Base-by-base conservation (phyloP, 495 filamentous ascomycete species). In the Parmelia sp. region DNA sequence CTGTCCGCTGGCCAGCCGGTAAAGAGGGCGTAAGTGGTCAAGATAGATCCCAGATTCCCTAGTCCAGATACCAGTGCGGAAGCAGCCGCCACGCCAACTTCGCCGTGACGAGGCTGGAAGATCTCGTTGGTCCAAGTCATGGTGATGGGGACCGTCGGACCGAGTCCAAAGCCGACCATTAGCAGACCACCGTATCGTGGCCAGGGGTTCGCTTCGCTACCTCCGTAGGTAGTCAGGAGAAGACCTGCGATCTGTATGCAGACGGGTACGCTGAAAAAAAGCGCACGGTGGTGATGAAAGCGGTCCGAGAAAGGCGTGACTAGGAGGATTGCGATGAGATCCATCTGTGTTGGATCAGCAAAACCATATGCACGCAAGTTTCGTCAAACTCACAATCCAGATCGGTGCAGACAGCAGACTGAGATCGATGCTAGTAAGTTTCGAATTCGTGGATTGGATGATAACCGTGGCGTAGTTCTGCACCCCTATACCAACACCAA, bases 81-180 rank as follows among this genome's bases (percentile, higher is more conserved):
- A 1, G 91, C 91, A 47, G 91, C 88, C n/a, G 91, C 91, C 5
- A 96, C 92, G 60, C 91, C 91, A 40, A 96, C 90, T 75, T 96
- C 91, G 37, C 92, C 89, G 70, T 96, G 91, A 6, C 91, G 87
- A 25, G 80, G 84, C 73, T 96, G 91, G 79, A 96, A 96, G 64
- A 95, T 88, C 74, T 95, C 90, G 65, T 84, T 88, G 10, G 91
- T 91, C 91, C 91, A 96, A 62, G 91, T 87, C 91, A 96, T 96
- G 71, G 86, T 90, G 72, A 91, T 90, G 47, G 91, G 91, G 4
- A 96, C 91, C 4, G 91, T 96, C 17, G 91, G 92, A 9, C 91
- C 91, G 9, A 96, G 85, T 6, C 91, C 92, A 73, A 96, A 96
- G 9, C 91, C 91, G 58, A 96, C 86, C 71, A 96, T 86, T 23